Base-by-base conservation (phyloP, 1,284 basidiomycete genomes). In the Boletus sp. region DNA sequence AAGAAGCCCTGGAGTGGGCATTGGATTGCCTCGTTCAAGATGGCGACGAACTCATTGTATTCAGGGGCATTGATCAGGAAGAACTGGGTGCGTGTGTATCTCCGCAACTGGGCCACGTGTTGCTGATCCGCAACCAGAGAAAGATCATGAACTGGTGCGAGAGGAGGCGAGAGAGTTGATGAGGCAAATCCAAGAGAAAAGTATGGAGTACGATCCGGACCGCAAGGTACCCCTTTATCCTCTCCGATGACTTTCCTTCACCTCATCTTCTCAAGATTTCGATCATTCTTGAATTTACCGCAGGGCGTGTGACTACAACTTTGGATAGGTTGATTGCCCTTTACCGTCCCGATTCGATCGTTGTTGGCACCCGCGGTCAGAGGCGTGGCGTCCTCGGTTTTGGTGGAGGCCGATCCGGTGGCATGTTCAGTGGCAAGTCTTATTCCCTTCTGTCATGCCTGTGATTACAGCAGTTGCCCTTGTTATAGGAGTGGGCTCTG, bases 311-410 rank as follows among this genome's bases (percentile, higher is more conserved):
- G 9, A 92, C 93, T 1, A 86, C 91, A 59, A 95, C 93, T 13
- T 89, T 98, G 63, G 91, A 95, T 70, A 89, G 94, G 52, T 86
- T 99, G 66, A 97, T 98, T 64, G 93, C 95, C 3, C 86, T 98
- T 43, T 98, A 99, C 72, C 88, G 95, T 49, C 97, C 97, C 3
- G 96, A 99, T 75, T 94, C 93, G 2, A 82, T 98, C 57, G 90
- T 98, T 21, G 95, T 98, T 28, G 97, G 97, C 17, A 97, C 94
- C 17, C 84, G 93, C 38, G 96, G 95, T 0, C 82, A 85, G 62
- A 79, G 83, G 25, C 82, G 83, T 43, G 67, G 79, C 80, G 35
- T 86, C 80, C 25, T 79, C 85, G 57, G 83, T 83, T 79, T 89
- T 38, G 83, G 87, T 62, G 80, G 68, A 1, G 68, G 64, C 1